Evolutionary conservation across 2,329 filamentous ascomycete species (phyloP).

Genomic region (Sclerotinia nivalis): DNA sequence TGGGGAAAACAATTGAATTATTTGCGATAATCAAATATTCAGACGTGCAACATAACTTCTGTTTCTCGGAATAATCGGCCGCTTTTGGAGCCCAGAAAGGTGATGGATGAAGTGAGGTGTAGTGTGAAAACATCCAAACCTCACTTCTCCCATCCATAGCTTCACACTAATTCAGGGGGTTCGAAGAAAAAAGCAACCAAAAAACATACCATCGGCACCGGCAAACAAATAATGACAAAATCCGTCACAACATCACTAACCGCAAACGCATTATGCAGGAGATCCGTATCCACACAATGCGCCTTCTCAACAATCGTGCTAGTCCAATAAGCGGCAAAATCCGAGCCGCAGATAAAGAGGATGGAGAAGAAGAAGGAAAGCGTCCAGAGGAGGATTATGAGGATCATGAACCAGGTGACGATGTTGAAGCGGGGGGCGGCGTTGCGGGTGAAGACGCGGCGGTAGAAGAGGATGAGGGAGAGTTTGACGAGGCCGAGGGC

Average conservation of each 20-base stretch:
- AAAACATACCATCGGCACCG: constrained; percentile 14
- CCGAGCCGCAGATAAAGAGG: constrained; percentile 16
- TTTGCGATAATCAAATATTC: neutral
- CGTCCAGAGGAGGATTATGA: constrained; percentile 10
- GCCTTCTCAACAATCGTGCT: constrained; percentile 18
- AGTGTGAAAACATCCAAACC: neutral
- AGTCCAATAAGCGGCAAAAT: constrained; percentile 13
- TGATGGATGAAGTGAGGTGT: neutral
- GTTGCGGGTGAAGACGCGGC: constrained; percentile 9
- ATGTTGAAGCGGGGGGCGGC: constrained; percentile 18
- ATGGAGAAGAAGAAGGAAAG: constrained; percentile 17
- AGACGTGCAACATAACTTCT: constrained; percentile 1
- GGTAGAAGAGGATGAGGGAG: constrained; percentile 20
- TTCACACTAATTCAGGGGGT: neutral
- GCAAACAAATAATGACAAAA: constrained; percentile 12
- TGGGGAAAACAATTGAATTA: neutral
- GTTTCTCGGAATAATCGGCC: too few relatives aligned
- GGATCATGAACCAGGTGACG: neutral
- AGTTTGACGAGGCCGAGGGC: constrained; percentile 22
- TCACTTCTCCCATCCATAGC: neutral
- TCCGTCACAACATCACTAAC: constrained; percentile 19
- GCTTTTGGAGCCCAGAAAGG: neutral
- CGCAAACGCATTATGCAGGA: constrained; percentile 21
- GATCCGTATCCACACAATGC: constrained; percentile 13
- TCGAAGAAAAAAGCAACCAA: neutral